A percentile compares a stretch with the other conserved stretches of the same genome.
These are phyloP conservation scores for Strigomonas culicis DNA, from an alignment of 208 protist genomes.

Conservation along the genomic window DNA sequence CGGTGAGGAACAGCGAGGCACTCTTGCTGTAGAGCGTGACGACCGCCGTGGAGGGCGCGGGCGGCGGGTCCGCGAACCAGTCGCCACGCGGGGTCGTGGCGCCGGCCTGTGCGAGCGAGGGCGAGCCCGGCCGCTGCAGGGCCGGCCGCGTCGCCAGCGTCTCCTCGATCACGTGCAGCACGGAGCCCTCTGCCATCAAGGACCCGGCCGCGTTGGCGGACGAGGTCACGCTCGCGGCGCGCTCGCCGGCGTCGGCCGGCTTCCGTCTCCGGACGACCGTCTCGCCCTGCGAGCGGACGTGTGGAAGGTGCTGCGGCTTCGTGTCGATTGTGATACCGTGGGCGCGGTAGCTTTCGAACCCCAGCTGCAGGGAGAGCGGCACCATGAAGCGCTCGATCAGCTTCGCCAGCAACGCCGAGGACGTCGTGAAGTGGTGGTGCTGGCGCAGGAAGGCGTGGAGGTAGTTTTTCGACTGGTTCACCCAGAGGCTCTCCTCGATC, in stretches of 20 bases:
- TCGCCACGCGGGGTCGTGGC: not conserved
- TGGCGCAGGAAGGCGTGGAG: slow-evolving; percentile 45
- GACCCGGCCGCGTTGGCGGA: not conserved
- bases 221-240: not conserved
- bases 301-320: slow-evolving; percentile 21
- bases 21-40: slow-evolving; percentile 36
- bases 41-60: not conserved
- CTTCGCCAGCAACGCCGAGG: slow-evolving; percentile 50
- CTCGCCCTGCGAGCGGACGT: slow-evolving; percentile 34
- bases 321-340: slow-evolving; percentile 47
- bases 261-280: slow-evolving; percentile 21
- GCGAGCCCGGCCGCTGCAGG: no score
- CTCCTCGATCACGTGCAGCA: not conserved
- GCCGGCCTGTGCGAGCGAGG: no score
- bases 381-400: slow-evolving; percentile 57
- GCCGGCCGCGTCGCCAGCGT: no score
- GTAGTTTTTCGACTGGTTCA: slow-evolving; percentile 11
- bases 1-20: slow-evolving; percentile 44
- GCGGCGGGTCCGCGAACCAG: not conserved
- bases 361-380: slow-evolving; percentile 36
- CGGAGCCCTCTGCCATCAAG: not conserved
- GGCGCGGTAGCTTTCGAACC: slow-evolving; percentile 34
- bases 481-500: no score
- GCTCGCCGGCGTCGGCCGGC: not conserved
- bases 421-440: slow-evolving; percentile 45